A percentile compares a stretch with the other conserved stretches of the same genome.
Evolutionary conservation across 257 asterid genomes (phyloP).

Genomic region (Knoxia roxburghii): DNA sequence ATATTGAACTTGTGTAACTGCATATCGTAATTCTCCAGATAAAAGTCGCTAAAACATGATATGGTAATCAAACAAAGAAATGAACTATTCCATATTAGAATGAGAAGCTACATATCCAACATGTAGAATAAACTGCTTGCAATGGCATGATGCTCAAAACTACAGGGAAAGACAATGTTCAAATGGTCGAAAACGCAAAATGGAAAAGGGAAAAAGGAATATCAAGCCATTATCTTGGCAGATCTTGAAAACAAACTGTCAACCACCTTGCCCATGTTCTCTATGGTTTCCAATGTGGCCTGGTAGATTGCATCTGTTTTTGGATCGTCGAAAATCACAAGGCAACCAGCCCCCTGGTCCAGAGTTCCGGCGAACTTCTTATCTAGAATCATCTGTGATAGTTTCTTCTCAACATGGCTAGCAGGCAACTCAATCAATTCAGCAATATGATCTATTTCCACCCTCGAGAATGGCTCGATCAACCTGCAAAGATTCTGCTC

Average conservation of each 20-base stretch:
- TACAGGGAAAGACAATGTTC: not conserved
- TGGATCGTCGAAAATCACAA: conserved; percentile 36
- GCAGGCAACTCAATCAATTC: conserved; percentile 36
- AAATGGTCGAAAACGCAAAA: not conserved
- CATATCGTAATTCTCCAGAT: not conserved
- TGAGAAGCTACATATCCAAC: not conserved
- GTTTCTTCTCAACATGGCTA: conserved; percentile 39
- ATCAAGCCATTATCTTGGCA: conserved; percentile 28
- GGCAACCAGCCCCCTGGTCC: conserved; percentile 47
- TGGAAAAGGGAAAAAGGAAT: not conserved
- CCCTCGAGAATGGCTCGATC: conserved; percentile 37
- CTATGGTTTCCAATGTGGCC: conserved; percentile 31
- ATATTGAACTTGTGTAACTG: not conserved
- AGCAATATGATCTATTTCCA: conserved; percentile 37
- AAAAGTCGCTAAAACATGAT: not conserved
- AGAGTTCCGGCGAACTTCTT: conserved; percentile 42
- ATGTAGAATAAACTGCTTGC: not conserved
- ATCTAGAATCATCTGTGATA: conserved; percentile 41
- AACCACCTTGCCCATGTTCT: conserved; percentile 42
- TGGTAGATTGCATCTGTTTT: conserved; percentile 36
- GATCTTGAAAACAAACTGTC: conserved; percentile 35
- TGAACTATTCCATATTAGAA: not conserved
- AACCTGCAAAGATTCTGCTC: conserved; percentile 44
- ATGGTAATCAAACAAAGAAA: too few relatives aligned
- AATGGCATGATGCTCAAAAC: not conserved